Evolutionary conservation across 257 asterid genomes (phyloP).

Genomic region (Solanum okadae): DNA sequence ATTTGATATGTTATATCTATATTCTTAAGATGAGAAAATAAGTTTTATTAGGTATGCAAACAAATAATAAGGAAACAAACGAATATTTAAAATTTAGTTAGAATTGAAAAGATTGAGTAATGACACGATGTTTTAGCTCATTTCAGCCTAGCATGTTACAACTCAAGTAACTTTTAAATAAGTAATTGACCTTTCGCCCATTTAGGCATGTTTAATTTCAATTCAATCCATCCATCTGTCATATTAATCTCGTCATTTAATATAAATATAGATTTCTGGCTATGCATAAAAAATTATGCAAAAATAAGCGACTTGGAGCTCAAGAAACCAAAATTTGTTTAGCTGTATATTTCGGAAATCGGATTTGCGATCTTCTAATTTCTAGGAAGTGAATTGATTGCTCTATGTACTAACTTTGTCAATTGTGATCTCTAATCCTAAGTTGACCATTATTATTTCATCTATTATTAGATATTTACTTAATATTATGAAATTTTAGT

Average conservation of each 20-base stretch:
- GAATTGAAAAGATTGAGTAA: background rate
- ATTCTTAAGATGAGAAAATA: too few species aligned
- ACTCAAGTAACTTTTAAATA: too few species aligned
- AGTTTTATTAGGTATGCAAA: too few species aligned
- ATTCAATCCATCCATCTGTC: rapidly evolving
- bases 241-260: too few species aligned
- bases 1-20: background rate
- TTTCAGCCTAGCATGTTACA: too few species aligned
- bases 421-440: background rate
- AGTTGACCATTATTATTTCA: background rate
- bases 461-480: background rate
- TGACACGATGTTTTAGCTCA: background rate
- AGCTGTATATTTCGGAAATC: background rate
- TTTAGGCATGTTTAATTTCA: background rate
- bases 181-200: too few species aligned
- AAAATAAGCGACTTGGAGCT: background rate
- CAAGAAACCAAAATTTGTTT: background rate
- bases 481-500: too few species aligned
- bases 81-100: background rate
- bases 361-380: background rate
- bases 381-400: background rate
- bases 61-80: background rate
- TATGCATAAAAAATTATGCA: background rate
- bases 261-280: too few species aligned
- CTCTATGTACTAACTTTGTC: background rate